Evolutionary conservation across 139 green algal genomes (phyloP).

Genomic region (Picochlorum sp.): DNA sequence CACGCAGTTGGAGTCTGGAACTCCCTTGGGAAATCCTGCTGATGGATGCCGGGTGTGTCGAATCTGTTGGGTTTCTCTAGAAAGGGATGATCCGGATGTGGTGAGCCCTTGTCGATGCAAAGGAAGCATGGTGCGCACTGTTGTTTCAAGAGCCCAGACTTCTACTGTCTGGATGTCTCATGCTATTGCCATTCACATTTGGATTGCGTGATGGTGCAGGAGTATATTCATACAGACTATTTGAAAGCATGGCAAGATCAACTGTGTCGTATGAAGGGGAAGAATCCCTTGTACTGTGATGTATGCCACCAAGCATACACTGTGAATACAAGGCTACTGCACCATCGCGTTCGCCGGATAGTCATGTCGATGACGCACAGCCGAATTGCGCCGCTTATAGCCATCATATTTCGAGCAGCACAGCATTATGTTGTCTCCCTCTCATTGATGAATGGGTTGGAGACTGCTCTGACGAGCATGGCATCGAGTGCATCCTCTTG

Average conservation of each 20-base stretch:
- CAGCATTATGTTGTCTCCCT: neutral
- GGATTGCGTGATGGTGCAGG: neutral
- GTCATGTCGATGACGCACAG: neutral
- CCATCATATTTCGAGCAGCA: neutral
- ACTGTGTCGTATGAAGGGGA: slow-evolving; percentile 1
- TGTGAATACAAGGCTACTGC: neutral
- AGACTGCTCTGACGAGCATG: neutral
- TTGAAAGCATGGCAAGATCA: slow-evolving; percentile 7
- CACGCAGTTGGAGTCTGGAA: too few species aligned
- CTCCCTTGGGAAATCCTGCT: neutral
- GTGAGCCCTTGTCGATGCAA: slow-evolving; percentile 8
- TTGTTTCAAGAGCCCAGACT: neutral
- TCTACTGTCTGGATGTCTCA: too few species aligned
- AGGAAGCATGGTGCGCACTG: slow-evolving; percentile 4
- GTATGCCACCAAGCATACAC: neutral
- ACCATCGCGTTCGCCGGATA: neutral
- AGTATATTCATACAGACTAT: neutral
- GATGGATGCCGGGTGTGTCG: neutral
- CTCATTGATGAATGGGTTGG: neutral
- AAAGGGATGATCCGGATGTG: neutral
- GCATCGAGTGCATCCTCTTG: neutral
- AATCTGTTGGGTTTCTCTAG: slow-evolving; percentile 7
- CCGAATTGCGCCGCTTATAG: neutral
- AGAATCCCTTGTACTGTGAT: slow-evolving; percentile 1
- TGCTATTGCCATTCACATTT: neutral